Base-by-base conservation (phyloP, 495 filamentous ascomycete species). In the Penicillium flavigenum region DNA sequence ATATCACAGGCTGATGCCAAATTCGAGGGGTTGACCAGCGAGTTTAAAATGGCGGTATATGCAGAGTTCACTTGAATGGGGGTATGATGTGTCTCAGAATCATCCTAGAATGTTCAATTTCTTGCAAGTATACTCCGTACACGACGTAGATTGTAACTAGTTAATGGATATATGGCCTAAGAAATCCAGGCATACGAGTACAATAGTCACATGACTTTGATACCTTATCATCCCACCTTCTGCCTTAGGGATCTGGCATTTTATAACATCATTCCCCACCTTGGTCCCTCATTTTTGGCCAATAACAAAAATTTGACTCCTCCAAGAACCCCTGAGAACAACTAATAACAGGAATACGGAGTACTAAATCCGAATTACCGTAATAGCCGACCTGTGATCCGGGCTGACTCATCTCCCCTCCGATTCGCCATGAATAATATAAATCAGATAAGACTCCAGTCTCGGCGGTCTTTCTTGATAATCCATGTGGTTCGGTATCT, bases 401-500 rank as follows among this genome's bases (percentile, higher is more conserved):
- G 14, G 5, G 34, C 1, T 12, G 42, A 22, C 11, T 44, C 19
- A 12, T 2, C 41, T 43, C 17, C 11, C 4, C 12, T 22, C 46
- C 46, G 29, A 48, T 48, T 48, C 29, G 4, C 2, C 2, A 29
- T 14, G 31, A 34, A 34, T 6, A 29, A n/a, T 10, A 31, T 29
- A 19, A 27, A 26, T 46, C 22, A 26, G 36, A 26, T 46, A 46
- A 46, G 46, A 50, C 31, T 4, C 22, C 31, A 60, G 64, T 73
- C 72, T 72, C 68, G 72, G 62, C 70, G 70, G 70, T 75, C 73
- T 69, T 71, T 74, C 64, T 73, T 67, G 58, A 56, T 63, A 67
- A 75, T 74, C 72, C 64, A 74, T 63, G 59, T 54, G 68, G 62
- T 75, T 76, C 74, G 72, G 74, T 74, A 75, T 76, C 72, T 66